These are phyloP conservation scores for Debaryomyces subglobosus DNA, from an alignment of 1,139 yeast species.

Conservation along the genomic window DNA sequence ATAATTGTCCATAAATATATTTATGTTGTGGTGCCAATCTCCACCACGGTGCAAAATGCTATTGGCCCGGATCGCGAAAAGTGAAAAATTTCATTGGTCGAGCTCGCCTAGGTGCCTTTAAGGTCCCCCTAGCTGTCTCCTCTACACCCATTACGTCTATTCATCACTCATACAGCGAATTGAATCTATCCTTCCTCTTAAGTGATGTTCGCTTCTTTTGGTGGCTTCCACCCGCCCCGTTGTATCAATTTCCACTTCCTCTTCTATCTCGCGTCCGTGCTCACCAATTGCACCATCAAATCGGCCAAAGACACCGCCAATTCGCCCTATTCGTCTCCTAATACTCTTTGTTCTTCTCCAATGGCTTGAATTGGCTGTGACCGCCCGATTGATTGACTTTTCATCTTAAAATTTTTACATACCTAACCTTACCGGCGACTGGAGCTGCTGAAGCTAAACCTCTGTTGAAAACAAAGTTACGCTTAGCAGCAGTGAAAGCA, in stretches of 20 bases:
- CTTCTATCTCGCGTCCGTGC: neutral
- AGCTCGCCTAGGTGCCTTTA: constrained; percentile 10
- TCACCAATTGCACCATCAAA: neutral
- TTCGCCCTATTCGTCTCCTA: neutral
- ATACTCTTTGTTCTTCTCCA: neutral
- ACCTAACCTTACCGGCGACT: constrained; percentile 87
- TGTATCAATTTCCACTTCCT: neutral
- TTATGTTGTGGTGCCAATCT: constrained; percentile 1
- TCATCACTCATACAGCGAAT: neutral
- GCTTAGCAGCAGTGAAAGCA: constrained; percentile 89
- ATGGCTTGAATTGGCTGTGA: neutral
- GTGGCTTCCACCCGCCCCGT: neutral
- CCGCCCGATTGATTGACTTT: constrained; percentile 7
- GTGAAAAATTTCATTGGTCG: constrained; percentile 38
- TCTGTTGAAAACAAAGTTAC: constrained; percentile 75
- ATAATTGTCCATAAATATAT: constrained; percentile 5
- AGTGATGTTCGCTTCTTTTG: neutral
- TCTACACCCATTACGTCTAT: neutral
- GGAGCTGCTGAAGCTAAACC: constrained; percentile 88
- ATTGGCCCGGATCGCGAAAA: constrained; percentile 18
- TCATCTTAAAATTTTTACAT: constrained; percentile 42
- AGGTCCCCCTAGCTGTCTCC: neutral
- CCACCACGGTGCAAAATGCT: constrained; percentile 8
- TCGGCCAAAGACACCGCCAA: neutral
- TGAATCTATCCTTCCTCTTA: neutral